phyloP scores from a whole-genome alignment of 306 rosid genomes.

The Corylus avellana region DNA sequence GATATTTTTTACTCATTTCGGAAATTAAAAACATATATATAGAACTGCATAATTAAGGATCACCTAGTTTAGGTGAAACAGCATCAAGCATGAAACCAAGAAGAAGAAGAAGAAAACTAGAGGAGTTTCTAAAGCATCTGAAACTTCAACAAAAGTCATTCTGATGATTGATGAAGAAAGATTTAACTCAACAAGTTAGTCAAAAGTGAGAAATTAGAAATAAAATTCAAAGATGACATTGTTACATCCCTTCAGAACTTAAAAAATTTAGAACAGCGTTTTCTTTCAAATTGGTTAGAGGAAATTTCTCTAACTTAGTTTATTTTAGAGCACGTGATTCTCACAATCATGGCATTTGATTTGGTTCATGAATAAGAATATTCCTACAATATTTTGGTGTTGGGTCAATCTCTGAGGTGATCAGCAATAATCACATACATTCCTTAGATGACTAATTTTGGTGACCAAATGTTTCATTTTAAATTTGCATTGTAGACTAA shows the following conservation, averaged over 20 bases:
- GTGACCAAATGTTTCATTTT: background rate
- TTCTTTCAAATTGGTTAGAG: too few relatives aligned
- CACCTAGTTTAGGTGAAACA: background rate
- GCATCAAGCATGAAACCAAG: background rate
- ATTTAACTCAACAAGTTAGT: conserved; percentile 12
- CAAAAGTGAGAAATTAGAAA: background rate
- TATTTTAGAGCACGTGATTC: too few relatives aligned
- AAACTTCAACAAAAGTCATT: background rate
- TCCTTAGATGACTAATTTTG: background rate
- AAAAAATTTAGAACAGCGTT: background rate
- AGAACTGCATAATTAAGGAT: background rate
- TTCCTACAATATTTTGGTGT: conserved; percentile 33
- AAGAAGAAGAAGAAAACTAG: too few relatives aligned
- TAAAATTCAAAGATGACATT: conserved; percentile 6
- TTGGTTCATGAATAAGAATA: conserved; percentile 57
- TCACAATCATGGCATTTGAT: background rate
- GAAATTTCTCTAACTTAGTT: too few relatives aligned
- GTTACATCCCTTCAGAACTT: conserved; percentile 9
- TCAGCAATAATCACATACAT: too few relatives aligned
- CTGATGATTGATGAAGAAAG: background rate
- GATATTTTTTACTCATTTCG: background rate
- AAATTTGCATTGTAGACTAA: background rate
- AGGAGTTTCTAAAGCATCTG: background rate
- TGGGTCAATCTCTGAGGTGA: too few relatives aligned
- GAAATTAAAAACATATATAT: background rate